Evolutionary conservation across 495 filamentous ascomycete genomes (phyloP), one percentile per base, ranked within the genome.

Genomic region (Neurospora sp.): DNA sequence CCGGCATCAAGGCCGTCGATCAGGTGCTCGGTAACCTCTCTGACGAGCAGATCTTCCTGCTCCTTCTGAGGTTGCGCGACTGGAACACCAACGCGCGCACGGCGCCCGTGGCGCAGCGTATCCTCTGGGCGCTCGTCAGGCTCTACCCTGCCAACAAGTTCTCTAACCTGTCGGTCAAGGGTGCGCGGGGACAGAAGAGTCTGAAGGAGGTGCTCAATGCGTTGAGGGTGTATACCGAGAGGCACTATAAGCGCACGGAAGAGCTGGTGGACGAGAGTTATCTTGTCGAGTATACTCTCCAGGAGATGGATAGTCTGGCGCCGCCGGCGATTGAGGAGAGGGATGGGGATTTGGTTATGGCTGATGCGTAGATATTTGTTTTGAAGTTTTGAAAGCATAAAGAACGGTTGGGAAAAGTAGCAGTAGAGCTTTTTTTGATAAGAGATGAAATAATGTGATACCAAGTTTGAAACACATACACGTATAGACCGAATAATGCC

Each of bases 71-170:
- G 42, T 78, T 98, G 65, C 85, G 96, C 38, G 95, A 98, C 82
- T 98, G 96, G 96, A 98, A 98, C 78, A 96, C 96, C 20, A 98
- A 97, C 74, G 94, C 92, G 0, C 86, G 93, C 72, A 96, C 92
- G n/a, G 90, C 94, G 9, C 86, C 87, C 3, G 89, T 98, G 38
- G 90, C 96, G 8, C 96, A 99, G 82, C 87, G 91, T 65, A 89
- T 98, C n/a, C 82, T 99, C 59, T 89, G 87, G 81, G 88, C 90
- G 18, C 77, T 99, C 14, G 90, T 97, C 72, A 88, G 89, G 72
- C 89, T 87, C 59, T 94, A 97, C 78, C 90, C 92, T 18, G 90
- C 90, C 20, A 86, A 87, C 40, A 87, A 91, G 42, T 86, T 98
- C 69, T 84, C 84, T 1, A 84, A 77, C 73, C 70, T 89, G 42